Evolutionary conservation across 2,329 filamentous ascomycete species (phyloP), one percentile per base, ranked within the genome.

Genomic region (Juglanconis juglandina): DNA sequence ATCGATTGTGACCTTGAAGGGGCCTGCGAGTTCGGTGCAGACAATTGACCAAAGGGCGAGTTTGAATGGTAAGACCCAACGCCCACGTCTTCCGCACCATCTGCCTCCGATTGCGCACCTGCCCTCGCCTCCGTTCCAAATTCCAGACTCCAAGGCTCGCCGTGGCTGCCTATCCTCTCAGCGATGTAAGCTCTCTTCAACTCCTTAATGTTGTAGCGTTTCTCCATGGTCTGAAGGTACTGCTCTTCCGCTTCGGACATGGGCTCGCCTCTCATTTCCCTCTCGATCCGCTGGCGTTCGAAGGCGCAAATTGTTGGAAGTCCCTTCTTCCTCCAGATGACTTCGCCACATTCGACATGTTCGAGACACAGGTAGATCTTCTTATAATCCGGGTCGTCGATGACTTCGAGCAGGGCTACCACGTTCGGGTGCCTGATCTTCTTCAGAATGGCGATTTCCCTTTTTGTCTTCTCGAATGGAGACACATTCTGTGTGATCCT

Each of bases 281-380:
- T 85, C 71, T 96, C 89, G 66, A 95, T 84, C 58, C 93, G 86
- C 61, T 87, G 83, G 67, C 91, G 90, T 72, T 99, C 95, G 68
- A 92, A 88, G 37, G 87, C 80, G 67, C 91, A 91, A 65, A 98
- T 90, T 69, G 92, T 90, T 59, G 88, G 89, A 6, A 92, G 81
- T 5, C 92, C 94, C 75, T 93, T 92, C 72, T 90, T 94, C 58
- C 95, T 87, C 95, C 95, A 99, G 52, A 92, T 84, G 60, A 99
- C 91, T 76, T 99, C 95, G 55, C 95, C 94, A 46, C 94, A 84
- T 72, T 97, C 92, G 59, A 97, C 93, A 74, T 94, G 94, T 74
- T 99, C 95, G 48, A 99, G 83, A 24, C 98, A 91, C 77, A 99
- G 94, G 77, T 99, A 99, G 64, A 99, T 96, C 77, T 99, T 99